A percentile compares a stretch with the other conserved stretches of the same genome.
These are phyloP conservation scores for Brettanomyces anomalus DNA, from an alignment of 805 yeast genomes.

Conservation along the genomic window DNA sequence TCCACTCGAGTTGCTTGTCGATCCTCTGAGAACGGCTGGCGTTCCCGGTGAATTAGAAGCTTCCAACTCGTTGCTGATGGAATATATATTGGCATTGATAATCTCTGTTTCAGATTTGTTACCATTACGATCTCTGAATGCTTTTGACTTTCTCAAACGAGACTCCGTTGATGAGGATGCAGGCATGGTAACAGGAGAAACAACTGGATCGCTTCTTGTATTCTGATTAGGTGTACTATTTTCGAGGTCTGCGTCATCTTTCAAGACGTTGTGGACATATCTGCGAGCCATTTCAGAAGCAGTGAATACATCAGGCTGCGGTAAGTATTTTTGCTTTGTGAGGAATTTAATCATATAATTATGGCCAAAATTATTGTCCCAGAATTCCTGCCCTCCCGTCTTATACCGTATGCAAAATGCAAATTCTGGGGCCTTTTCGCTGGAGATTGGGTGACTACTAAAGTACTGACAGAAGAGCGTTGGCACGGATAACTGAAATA, in stretches of 20 bases:
- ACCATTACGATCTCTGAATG: background rate
- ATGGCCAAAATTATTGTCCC: slow-evolving; percentile 65
- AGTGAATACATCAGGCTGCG: background rate
- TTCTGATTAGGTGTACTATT: background rate
- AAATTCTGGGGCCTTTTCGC: slow-evolving; percentile 12
- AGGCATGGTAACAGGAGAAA: background rate
- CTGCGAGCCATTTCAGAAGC: background rate
- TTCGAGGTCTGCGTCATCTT: too few species aligned
- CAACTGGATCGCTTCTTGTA: background rate
- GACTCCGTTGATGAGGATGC: background rate
- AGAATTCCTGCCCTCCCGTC: slow-evolving; percentile 42
- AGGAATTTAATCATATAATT: slow-evolving; percentile 47
- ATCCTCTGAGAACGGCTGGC: slow-evolving; percentile 14
- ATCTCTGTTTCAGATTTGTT: background rate
- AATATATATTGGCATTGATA: too few species aligned
- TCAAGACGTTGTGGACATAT: too few species aligned
- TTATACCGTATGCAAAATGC: slow-evolving; percentile 50
- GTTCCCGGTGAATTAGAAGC: slow-evolving; percentile 17
- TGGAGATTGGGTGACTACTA: slow-evolving; percentile 15
- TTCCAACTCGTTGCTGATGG: slow-evolving; percentile 1
- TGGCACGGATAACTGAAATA: slow-evolving; percentile 50
- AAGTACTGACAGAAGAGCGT: slow-evolving; percentile 26
- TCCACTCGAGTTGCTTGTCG: slow-evolving; percentile 9
- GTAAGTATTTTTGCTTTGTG: slow-evolving; percentile 1
- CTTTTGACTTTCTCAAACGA: background rate